Conservation (phyloP, 306 rosid genomes). For the Myrica gale region DNA sequence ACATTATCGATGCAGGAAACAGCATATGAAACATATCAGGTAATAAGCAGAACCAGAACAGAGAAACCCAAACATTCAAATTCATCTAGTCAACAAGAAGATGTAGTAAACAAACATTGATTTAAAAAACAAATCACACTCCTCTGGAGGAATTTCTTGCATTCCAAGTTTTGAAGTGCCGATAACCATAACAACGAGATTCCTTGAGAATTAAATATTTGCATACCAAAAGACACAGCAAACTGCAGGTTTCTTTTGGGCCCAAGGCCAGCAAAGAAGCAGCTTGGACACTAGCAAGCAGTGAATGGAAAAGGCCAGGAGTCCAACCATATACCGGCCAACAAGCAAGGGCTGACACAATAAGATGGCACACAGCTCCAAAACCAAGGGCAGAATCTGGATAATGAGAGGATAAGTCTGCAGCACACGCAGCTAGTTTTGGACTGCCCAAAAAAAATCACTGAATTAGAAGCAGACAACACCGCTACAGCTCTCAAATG, state of each 20-base stretch:
- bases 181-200: neutral
- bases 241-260: constrained; percentile 97
- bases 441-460: constrained; percentile 61
- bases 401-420: constrained; percentile 70
- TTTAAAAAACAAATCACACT: too few species aligned
- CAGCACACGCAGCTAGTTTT: constrained; percentile 84
- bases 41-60: neutral
- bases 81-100: constrained; percentile 1
- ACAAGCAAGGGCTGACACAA: constrained; percentile 82
- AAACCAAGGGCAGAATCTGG: constrained; percentile 88
- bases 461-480: constrained; percentile 33
- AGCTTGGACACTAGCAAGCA: constrained; percentile 71
- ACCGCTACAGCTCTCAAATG: constrained; percentile 14
- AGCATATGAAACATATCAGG: neutral
- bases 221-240: constrained; percentile 86
- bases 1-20: constrained; percentile 12
- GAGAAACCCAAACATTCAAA: neutral
- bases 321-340: constrained; percentile 97
- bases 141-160: too few species aligned
- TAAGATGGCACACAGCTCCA: constrained; percentile 92
- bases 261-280: constrained; percentile 78
- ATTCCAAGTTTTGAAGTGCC: neutral
- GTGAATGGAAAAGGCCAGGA: constrained; percentile 88
- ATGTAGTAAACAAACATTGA: neutral
- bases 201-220: constrained; percentile 18